Evolutionary conservation across 805 yeast species (phyloP), one percentile per base, ranked within the genome.

Genomic region (Myxozyma geophila): DNA sequence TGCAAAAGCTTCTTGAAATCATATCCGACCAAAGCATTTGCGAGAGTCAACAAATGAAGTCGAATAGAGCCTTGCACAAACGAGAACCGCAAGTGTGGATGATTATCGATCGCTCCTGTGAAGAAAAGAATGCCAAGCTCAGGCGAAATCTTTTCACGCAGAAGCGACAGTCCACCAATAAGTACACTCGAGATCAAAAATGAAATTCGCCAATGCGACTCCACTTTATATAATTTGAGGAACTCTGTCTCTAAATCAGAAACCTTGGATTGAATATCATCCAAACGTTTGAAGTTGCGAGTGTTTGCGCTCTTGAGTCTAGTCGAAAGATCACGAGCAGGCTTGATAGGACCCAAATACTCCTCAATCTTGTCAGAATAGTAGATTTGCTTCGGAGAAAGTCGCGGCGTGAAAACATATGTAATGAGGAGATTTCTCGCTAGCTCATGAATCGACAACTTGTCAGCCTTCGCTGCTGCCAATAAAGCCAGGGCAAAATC

Each of bases 51-150:
- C 61, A 78, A 78, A 28, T 85, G 72, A 5, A 87, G 67, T n/a
- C 82, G 80, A 1, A 87, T 78, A 37, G 88, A 72, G 19, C 91
- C 87, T 57, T 83, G 84, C 63, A 87, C 75, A 19, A 89, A 86
- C 43, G 84, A 73, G 60, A 85, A 81, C 1, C 89, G 79, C 51
- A 90, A 76, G 1, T 81, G 75, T 0, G 97, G 96, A 73, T 90
- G 96, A 23, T 84, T 63, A 56, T 67, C 61, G 21, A 74, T 71
- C 53, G 67, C 64, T 5, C 74, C 75, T 7, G 63, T 58, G 21
- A 70, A 36, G 17, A 57, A 23, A 7, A 59, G 15, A 9, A 17
- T 46, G 13, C 58, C 64, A 7, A 67, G 17, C 7, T 67, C 59
- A 4, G 57, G 55, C 13, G 62, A 35, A 7, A 48, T 37, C 13